phyloP scores from a whole-genome alignment of 2,329 filamentous ascomycete species.

The Epichloe sylvatica region DNA sequence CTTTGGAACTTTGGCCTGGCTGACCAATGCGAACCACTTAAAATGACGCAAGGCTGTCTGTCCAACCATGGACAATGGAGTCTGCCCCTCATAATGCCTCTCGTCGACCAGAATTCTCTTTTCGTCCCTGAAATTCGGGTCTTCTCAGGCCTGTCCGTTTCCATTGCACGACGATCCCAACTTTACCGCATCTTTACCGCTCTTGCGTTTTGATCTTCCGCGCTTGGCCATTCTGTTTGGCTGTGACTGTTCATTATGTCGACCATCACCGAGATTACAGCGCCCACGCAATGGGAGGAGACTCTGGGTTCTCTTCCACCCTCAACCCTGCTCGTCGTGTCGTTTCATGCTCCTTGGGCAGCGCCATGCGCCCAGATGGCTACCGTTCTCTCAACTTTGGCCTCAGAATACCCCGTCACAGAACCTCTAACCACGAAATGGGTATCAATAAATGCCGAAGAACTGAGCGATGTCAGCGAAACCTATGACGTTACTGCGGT shows the following conservation, averaged over 20 bases:
- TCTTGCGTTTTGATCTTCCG: not conserved
- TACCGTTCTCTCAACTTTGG: conserved; percentile 71
- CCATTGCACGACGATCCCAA: not conserved
- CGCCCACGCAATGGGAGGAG: conserved; percentile 57
- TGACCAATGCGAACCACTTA: conserved; percentile 1
- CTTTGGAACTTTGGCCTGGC: not conserved
- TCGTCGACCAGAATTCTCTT: not conserved
- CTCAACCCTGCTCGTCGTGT: conserved; percentile 66
- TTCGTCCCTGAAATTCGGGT: conserved; percentile 8
- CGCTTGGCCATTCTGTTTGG: not conserved
- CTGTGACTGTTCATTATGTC: conserved; percentile 41
- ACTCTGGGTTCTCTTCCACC: conserved; percentile 52
- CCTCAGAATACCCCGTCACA: conserved; percentile 64
- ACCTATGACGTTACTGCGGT: conserved; percentile 89
- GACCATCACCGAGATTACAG: conserved; percentile 62
- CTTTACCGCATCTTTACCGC: not conserved
- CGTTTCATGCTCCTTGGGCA: conserved; percentile 95
- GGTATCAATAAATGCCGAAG: conserved; percentile 87
- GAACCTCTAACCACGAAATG: conserved; percentile 59
- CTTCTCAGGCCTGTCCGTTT: conserved; percentile 3
- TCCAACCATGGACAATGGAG: not conserved
- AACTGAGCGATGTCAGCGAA: conserved; percentile 82
- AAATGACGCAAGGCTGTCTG: conserved; percentile 14
- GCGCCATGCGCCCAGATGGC: conserved; percentile 92
- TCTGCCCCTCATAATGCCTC: conserved; percentile 2